Percentiles rank a stretch among this genome's conserved stretches.
These are phyloP conservation scores for Sedum album DNA, from an alignment of 164 flowering plant species.

Conservation along the genomic window DNA sequence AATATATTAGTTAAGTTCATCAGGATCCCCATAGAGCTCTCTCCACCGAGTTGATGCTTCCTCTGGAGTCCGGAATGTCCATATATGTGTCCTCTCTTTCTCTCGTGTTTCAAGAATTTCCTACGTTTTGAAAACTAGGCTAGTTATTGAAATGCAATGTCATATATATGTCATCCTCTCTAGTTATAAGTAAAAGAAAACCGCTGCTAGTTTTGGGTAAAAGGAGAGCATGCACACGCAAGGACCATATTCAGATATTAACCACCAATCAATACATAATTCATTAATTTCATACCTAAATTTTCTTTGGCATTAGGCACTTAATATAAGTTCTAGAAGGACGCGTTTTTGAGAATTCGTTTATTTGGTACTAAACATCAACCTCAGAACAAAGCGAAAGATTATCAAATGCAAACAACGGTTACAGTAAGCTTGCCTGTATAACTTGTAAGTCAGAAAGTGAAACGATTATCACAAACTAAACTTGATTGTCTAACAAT, in stretches of 20 bases:
- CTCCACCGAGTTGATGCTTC: slow-evolving; percentile 56
- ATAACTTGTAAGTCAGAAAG: neutral
- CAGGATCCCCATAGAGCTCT: slow-evolving; percentile 38
- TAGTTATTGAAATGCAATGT: neutral
- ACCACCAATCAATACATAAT: neutral
- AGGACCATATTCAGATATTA: too few relatives aligned
- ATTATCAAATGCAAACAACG: neutral
- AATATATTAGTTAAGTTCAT: slow-evolving; percentile 25
- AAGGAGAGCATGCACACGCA: neutral
- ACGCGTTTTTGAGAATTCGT: neutral
- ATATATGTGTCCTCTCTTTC: slow-evolving; percentile 40
- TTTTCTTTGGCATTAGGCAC: neutral
- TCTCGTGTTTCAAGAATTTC: slow-evolving; percentile 59
- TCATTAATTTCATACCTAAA: neutral
- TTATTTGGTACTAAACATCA: neutral
- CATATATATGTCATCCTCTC: neutral
- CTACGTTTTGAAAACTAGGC: slow-evolving; percentile 22
- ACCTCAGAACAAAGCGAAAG: neutral
- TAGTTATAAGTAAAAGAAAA: neutral
- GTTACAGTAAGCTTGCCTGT: neutral
- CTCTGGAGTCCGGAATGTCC: slow-evolving; percentile 52
- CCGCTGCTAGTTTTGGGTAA: neutral
- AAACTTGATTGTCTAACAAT: neutral
- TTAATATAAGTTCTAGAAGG: too few relatives aligned
- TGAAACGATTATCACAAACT: neutral